phyloP scores from a whole-genome alignment of 768 basidiomycete species.

The Termitomyces sp. region DNA sequence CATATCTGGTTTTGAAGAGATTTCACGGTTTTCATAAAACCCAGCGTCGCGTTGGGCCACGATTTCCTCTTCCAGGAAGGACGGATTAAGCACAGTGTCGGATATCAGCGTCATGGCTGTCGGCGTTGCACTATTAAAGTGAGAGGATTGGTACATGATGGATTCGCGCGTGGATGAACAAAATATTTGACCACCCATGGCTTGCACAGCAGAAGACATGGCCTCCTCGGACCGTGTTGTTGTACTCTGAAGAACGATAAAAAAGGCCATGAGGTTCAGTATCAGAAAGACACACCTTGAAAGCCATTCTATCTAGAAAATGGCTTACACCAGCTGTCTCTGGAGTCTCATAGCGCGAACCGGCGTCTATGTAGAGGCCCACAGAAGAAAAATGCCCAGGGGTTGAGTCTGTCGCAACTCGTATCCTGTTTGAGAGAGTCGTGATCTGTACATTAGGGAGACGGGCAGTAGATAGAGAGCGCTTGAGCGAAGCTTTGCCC shows the following conservation, averaged over 20 bases:
- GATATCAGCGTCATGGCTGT: slow-evolving; percentile 85
- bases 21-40: slow-evolving; percentile 86
- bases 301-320: slow-evolving; percentile 93
- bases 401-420: slow-evolving; percentile 87
- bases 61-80: slow-evolving; percentile 75
- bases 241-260: slow-evolving; percentile 56
- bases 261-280: neutral
- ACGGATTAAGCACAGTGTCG: slow-evolving; percentile 82
- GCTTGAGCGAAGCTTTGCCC: slow-evolving; percentile 21
- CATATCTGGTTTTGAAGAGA: slow-evolving; percentile 86
- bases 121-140: slow-evolving; percentile 81
- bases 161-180: slow-evolving; percentile 90
- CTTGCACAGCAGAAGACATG: slow-evolving; percentile 79
- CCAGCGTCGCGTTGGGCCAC: slow-evolving; percentile 83
- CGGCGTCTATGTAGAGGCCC: slow-evolving; percentile 92
- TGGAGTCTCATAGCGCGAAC: slow-evolving; percentile 81
- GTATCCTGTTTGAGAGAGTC: slow-evolving; percentile 85
- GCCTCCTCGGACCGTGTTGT: slow-evolving; percentile 63
- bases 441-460: slow-evolving; percentile 58
- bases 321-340: slow-evolving; percentile 80
- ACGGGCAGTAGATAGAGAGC: slow-evolving; percentile 13
- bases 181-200: slow-evolving; percentile 87
- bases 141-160: slow-evolving; percentile 97
- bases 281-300: slow-evolving; percentile 66
- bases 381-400: slow-evolving; percentile 94